These are phyloP conservation scores for Fistulina hepatica DNA, from an alignment of 1,284 basidiomycete genomes.

Conservation along the genomic window DNA sequence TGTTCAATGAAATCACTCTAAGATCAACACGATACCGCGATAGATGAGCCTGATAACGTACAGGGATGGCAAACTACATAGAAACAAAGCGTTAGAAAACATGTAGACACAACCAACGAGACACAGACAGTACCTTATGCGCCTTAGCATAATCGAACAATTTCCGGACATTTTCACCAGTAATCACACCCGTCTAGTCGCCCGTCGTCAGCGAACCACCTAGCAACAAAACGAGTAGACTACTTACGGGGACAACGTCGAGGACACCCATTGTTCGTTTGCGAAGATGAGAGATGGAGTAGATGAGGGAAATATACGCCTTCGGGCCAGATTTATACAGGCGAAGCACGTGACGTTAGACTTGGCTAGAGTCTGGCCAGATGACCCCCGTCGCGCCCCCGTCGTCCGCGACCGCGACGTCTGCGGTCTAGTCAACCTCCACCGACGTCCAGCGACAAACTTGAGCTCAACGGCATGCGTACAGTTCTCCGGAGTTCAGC, in stretches of 20 bases:
- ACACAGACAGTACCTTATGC: constrained; percentile 51
- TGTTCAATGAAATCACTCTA: constrained; percentile 19
- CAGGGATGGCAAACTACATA: constrained; percentile 72
- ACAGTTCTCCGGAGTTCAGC: too few species aligned
- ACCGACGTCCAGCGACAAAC: too few species aligned
- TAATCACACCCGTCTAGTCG: constrained; percentile 71
- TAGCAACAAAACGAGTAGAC: neutral
- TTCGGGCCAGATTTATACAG: neutral
- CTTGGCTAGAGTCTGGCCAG: too few species aligned
- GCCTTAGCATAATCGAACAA: constrained; percentile 82
- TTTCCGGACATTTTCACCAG: constrained; percentile 80
- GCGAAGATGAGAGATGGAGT: neutral
- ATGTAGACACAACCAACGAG: constrained; percentile 2
- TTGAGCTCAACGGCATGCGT: too few species aligned
- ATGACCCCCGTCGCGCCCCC: too few species aligned
- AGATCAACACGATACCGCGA: constrained; percentile 7
- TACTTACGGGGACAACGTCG: constrained; percentile 58
- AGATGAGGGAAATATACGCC: constrained; percentile 1
- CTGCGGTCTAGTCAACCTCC: too few species aligned
- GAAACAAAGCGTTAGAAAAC: constrained; percentile 3
- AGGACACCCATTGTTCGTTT: constrained; percentile 47
- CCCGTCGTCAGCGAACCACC: constrained; percentile 5
- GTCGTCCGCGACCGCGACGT: too few species aligned
- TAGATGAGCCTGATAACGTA: constrained; percentile 32
- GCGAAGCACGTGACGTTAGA: too few species aligned